Percentiles rank a stretch among this genome's conserved stretches.
Conservation (phyloP, 495 filamentous ascomycete genomes). For the Penicillium pulvis region DNA sequence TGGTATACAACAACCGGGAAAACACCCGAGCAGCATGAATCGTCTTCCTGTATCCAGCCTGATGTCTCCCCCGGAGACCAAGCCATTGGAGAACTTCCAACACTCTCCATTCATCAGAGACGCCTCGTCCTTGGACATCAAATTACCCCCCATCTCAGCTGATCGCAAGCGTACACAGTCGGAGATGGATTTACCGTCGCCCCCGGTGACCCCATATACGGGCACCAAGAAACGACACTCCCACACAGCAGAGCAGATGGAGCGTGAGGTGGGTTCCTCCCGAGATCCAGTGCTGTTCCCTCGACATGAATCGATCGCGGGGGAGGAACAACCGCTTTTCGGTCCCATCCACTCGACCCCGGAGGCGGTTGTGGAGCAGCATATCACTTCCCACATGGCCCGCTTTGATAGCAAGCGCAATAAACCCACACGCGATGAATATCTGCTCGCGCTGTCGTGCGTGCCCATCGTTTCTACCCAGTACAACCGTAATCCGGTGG, state of each 20-base stretch:
- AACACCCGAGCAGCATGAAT: slow-evolving; percentile 46
- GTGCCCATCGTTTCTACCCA: slow-evolving; percentile 62
- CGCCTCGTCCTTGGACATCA: slow-evolving; percentile 39
- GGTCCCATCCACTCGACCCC: slow-evolving; percentile 46
- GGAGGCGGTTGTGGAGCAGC: slow-evolving; percentile 61
- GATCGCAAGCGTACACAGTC: slow-evolving; percentile 51
- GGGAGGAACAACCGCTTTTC: slow-evolving; percentile 58
- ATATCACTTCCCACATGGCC: slow-evolving; percentile 65
- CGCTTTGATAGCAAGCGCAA: slow-evolving; percentile 56
- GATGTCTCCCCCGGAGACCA: slow-evolving; percentile 74
- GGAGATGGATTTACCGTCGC: slow-evolving; percentile 62
- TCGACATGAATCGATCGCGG: slow-evolving; percentile 43
- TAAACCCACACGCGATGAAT: slow-evolving; percentile 70
- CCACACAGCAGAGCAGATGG: slow-evolving; percentile 42
- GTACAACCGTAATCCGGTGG: slow-evolving; percentile 58
- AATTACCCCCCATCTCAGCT: slow-evolving; percentile 51
- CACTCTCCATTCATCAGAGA: slow-evolving; percentile 38
- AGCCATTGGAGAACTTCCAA: slow-evolving; percentile 63
- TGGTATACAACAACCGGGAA: slow-evolving; percentile 23
- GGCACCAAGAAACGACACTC: slow-evolving; percentile 55
- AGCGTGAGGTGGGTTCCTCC: slow-evolving; percentile 37
- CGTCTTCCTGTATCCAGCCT: slow-evolving; percentile 60
- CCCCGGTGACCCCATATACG: slow-evolving; percentile 69
- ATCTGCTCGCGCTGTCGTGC: slow-evolving; percentile 66
- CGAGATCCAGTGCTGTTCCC: slow-evolving; percentile 67